Evolutionary conservation across 2,329 filamentous ascomycete genomes (phyloP).

Genomic region (Chalaropsis thielavioides): DNA sequence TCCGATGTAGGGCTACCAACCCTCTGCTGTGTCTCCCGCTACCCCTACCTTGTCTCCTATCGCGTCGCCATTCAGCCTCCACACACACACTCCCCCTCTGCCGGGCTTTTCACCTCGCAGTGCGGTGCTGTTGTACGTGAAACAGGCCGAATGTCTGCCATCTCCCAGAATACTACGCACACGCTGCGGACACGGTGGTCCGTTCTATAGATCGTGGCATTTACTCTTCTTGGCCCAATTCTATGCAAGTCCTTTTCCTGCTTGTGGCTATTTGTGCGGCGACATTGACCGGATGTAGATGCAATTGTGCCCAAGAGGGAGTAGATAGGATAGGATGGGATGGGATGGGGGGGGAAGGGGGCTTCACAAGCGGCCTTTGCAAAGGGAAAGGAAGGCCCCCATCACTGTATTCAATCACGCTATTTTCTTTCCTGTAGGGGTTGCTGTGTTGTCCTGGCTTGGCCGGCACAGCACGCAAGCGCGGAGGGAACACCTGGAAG

Average conservation of each 20-base stretch:
- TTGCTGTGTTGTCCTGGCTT: background rate
- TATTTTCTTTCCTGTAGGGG: background rate
- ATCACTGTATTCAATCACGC: no score
- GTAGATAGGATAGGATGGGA: no score
- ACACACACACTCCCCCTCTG: no score
- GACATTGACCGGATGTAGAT: background rate
- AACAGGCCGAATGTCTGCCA: background rate
- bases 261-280: background rate
- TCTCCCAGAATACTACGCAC: background rate
- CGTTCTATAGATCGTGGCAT: no score
- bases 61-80: background rate
- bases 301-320: slow-evolving; percentile 4
- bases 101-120: no score
- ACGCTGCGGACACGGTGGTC: slow-evolving; percentile 2
- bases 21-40: background rate
- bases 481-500: no score
- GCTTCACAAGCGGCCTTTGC: no score
- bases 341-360: no score
- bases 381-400: no score
- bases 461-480: background rate
- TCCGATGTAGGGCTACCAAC: background rate
- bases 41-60: background rate
- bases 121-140: background rate
- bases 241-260: background rate
- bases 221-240: background rate